A percentile compares a stretch with the other conserved stretches of the same genome.
Evolutionary conservation across 1,139 yeast species (phyloP).

Genomic region (Sporopachydermia cereana): DNA sequence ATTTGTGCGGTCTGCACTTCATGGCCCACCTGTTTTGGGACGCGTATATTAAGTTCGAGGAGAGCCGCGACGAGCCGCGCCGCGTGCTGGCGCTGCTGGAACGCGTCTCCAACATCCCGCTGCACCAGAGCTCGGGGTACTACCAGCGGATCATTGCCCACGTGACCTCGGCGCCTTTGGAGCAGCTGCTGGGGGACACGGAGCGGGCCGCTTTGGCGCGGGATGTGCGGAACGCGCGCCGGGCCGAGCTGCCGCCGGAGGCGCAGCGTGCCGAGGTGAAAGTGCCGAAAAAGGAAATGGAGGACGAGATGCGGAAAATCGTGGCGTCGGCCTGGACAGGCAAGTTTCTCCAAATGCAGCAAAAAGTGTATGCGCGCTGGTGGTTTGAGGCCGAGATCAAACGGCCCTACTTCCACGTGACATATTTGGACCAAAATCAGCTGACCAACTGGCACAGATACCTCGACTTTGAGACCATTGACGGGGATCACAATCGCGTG

Average conservation of each 20-base stretch:
- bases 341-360: slow-evolving; percentile 49
- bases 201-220: neutral
- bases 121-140: slow-evolving; percentile 63
- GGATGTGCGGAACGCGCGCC: neutral
- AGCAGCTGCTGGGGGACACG: slow-evolving; percentile 3
- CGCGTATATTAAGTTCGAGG: slow-evolving; percentile 46
- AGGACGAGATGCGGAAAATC: slow-evolving; percentile 18
- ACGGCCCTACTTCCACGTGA: slow-evolving; percentile 40
- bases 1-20: slow-evolving; percentile 59
- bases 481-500: slow-evolving; percentile 22
- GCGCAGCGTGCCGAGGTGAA: neutral
- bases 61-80: slow-evolving; percentile 28
- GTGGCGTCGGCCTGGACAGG: slow-evolving; percentile 25
- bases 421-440: slow-evolving; percentile 33
- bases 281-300: slow-evolving; percentile 8
- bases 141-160: slow-evolving; percentile 24
- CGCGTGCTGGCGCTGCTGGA: slow-evolving; percentile 37
- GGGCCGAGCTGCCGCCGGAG: neutral
- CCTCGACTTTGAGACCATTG: slow-evolving; percentile 40
- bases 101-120: slow-evolving; percentile 55
- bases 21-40: slow-evolving; percentile 69
- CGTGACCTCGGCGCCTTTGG: slow-evolving; percentile 2
- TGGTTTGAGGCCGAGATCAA: slow-evolving; percentile 45
- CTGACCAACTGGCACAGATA: slow-evolving; percentile 49
- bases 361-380: slow-evolving; percentile 48